Conservation (phyloP, 2,329 filamentous ascomycete genomes). For the Diaporthe sp. region DNA sequence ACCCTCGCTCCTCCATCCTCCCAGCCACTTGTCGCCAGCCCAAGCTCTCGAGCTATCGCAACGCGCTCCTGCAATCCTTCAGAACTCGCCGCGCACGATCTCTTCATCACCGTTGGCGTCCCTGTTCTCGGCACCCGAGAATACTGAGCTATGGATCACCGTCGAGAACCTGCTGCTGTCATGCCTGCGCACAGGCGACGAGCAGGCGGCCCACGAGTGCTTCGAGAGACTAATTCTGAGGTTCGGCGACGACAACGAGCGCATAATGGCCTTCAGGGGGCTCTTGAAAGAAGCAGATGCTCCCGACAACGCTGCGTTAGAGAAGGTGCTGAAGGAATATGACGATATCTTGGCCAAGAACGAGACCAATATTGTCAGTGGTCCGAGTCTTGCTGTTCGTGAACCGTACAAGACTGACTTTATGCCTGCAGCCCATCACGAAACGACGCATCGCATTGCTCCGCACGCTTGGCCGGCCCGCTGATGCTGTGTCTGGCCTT, state of each 20-base stretch:
- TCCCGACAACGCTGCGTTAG: constrained; percentile 73
- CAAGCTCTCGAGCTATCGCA: constrained; percentile 72
- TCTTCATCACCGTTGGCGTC: constrained; percentile 67
- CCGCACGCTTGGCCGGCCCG: constrained; percentile 75
- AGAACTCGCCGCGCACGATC: constrained; percentile 66
- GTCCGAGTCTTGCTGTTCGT: background rate
- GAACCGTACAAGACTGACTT: constrained; percentile 48
- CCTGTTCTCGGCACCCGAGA: constrained; percentile 73
- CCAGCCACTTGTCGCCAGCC: constrained; percentile 67
- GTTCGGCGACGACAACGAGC: constrained; percentile 88
- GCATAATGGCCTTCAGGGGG: constrained; percentile 85
- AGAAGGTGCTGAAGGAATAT: constrained; percentile 81
- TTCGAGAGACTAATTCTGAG: constrained; percentile 82
- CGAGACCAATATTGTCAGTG: constrained; percentile 82
- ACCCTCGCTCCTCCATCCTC: constrained; percentile 68
- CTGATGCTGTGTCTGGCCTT: constrained; percentile 82
- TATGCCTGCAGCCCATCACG: constrained; percentile 74
- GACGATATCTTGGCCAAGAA: constrained; percentile 80
- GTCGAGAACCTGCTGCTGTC: constrained; percentile 91
- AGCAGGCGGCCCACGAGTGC: constrained; percentile 80
- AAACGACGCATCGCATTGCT: constrained; percentile 89
- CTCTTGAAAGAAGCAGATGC: constrained; percentile 88
- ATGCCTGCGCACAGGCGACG: constrained; percentile 87
- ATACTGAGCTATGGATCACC: constrained; percentile 83
- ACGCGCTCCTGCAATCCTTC: constrained; percentile 69